These are phyloP conservation scores for Scutellaria baicalensis DNA, from an alignment of 257 asterid genomes.

Conservation along the genomic window DNA sequence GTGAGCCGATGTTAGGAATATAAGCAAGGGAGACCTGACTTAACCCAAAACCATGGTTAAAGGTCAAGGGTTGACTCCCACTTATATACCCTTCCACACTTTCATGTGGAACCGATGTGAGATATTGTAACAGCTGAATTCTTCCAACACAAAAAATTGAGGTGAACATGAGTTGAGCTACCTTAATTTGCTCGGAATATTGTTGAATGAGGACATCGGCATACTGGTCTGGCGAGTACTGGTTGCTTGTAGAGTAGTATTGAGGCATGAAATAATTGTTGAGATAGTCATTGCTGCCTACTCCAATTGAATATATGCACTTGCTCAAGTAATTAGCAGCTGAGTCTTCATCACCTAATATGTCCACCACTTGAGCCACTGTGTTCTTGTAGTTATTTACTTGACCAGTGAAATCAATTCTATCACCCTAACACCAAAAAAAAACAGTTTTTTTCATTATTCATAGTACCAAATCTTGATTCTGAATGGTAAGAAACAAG, in stretches of 20 bases:
- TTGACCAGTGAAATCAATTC: slow-evolving; percentile 55
- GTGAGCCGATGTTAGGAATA: too few relatives aligned
- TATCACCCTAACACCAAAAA: slow-evolving; percentile 38
- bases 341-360: slow-evolving; percentile 38
- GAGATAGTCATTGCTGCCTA: slow-evolving; percentile 62
- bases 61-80: too few relatives aligned
- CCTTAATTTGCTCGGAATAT: slow-evolving; percentile 41
- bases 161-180: neutral
- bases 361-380: slow-evolving; percentile 48
- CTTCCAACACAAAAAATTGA: too few relatives aligned
- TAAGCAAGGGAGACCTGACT: too few relatives aligned
- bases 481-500: neutral
- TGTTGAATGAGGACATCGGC: slow-evolving; percentile 44
- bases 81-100: too few relatives aligned
- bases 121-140: too few relatives aligned
- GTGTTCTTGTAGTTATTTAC: slow-evolving; percentile 70
- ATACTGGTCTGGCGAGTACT: slow-evolving; percentile 39
- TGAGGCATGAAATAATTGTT: slow-evolving; percentile 58
- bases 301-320: slow-evolving; percentile 42
- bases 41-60: too few relatives aligned
- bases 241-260: slow-evolving; percentile 28
- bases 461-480: neutral
- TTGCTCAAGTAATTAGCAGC: slow-evolving; percentile 40
- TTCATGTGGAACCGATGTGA: too few relatives aligned
- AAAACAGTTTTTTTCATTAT: neutral